Base-by-base conservation (phyloP, 169 alveolate species). In the Plasmodium fragile region DNA sequence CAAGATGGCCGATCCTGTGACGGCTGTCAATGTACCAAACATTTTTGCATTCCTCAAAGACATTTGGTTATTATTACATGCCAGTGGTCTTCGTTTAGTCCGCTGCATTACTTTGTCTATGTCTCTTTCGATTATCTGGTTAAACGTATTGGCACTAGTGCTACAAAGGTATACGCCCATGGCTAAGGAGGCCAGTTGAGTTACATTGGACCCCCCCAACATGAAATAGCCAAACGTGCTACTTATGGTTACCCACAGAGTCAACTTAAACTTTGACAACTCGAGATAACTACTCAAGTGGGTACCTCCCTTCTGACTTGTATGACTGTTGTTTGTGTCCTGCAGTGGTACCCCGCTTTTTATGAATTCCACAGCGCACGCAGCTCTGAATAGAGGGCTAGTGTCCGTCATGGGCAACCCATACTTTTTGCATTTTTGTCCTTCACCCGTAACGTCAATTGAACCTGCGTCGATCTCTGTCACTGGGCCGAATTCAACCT, bases 221-320 rank as follows among this genome's bases (percentile, higher is more conserved):
- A 96, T 96, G 53, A 95, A 94, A 82, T 85, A 96, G n/a, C 97
- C 97, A 52, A 94, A 93, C 34, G 96, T 95, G 65, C 98, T 96
- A 41, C 97, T 96, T 36, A 95, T 91, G 18, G 96, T 96, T 22
- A 96, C 97, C 98, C 98, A 96, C 30, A 94, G 82, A 6, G 98
- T 95, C 71, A 96, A 92, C 78, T 96, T 96, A 45, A 78, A 85
- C 78, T 96, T 96, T 16, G 95, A 92, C 53, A 95, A 55, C 36
- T 84, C 92, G 0, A 79, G 53, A 49, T 91, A 91, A 59, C 41
- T 65, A 32, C 73, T 39, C 41, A 91, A 32, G 28, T 30, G 69
- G 34, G 30, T 75, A 16, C 34, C 10, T 75, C 59, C 59, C 43
- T 75, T 75, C 43, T 75, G 25, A 18, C 32, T 30, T 3, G 28